Evolutionary conservation across 345 rosid species (phyloP).

Genomic region (Salix suchowensis): DNA sequence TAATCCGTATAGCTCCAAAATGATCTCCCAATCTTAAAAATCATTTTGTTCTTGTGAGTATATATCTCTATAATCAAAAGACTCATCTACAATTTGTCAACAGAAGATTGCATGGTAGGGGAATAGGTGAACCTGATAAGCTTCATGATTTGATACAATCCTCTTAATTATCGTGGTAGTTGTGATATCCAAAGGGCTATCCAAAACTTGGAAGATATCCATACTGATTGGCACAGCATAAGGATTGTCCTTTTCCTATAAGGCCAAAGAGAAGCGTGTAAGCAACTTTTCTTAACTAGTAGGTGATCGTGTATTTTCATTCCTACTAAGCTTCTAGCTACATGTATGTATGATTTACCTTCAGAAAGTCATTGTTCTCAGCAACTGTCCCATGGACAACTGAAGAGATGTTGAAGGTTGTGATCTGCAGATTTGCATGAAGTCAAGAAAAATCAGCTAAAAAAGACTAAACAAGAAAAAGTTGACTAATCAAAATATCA

Average conservation of each 20-base stretch:
- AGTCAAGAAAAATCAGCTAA: not conserved
- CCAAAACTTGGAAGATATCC: slow-evolving; percentile 63
- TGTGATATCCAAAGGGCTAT: slow-evolving; percentile 66
- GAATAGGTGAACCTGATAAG: slow-evolving; percentile 45
- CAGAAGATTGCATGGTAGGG: not conserved
- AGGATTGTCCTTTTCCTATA: slow-evolving; percentile 57
- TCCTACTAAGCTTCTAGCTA: not conserved
- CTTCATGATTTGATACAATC: slow-evolving; percentile 72
- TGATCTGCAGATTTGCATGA: slow-evolving; percentile 38
- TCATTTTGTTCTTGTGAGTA: not conserved
- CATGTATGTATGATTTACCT: slow-evolving; percentile 28
- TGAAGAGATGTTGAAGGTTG: slow-evolving; percentile 57
- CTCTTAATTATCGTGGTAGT: slow-evolving; percentile 66
- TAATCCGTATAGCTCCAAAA: not conserved
- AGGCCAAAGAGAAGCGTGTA: not conserved
- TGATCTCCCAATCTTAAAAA: not conserved
- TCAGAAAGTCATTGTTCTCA: slow-evolving; percentile 48
- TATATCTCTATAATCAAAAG: not conserved
- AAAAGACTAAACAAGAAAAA: not conserved
- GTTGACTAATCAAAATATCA: not conserved
- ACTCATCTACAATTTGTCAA: not conserved
- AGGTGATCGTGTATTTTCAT: not conserved
- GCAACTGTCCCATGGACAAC: slow-evolving; percentile 73
- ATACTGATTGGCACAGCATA: slow-evolving; percentile 60
- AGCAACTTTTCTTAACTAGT: not conserved